These are phyloP conservation scores for Hypoxylon sp. DNA, from an alignment of 2,329 filamentous ascomycete genomes.

Conservation along the genomic window DNA sequence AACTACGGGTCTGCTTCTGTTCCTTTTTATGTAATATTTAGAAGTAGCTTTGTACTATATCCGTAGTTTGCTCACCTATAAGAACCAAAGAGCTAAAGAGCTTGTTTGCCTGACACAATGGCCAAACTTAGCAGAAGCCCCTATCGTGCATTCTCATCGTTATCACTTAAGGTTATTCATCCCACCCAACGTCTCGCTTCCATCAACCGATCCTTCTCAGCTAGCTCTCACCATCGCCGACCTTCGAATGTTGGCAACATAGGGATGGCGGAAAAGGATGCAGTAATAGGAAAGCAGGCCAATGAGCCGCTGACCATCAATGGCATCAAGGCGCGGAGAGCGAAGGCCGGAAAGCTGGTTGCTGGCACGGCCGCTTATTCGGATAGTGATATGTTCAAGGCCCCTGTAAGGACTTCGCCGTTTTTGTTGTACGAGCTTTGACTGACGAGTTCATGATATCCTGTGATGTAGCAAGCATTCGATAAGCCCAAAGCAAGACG, in stretches of 20 bases:
- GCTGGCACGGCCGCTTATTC: constrained; percentile 83
- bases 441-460: constrained; percentile 25
- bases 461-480: constrained; percentile 57
- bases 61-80: constrained; percentile 6
- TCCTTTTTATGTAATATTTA: constrained; percentile 5
- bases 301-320: constrained; percentile 69
- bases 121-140: constrained; percentile 15
- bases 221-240: constrained; percentile 19
- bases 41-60: not conserved
- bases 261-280: constrained; percentile 45
- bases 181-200: constrained; percentile 17
- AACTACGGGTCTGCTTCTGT: not conserved
- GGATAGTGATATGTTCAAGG: constrained; percentile 88
- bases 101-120: constrained; percentile 22
- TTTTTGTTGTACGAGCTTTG: constrained; percentile 45
- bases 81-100: not conserved
- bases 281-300: constrained; percentile 44
- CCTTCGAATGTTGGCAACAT: constrained; percentile 46
- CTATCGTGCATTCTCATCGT: constrained; percentile 24
- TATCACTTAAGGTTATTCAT: constrained; percentile 21
- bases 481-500: constrained; percentile 82
- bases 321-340: constrained; percentile 76
- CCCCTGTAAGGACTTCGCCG: constrained; percentile 66
- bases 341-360: constrained; percentile 78
- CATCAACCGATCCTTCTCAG: constrained; percentile 32